Evolutionary conservation across 2,329 filamentous ascomycete species (phyloP).

Genomic region (Colletotrichum camelliae): DNA sequence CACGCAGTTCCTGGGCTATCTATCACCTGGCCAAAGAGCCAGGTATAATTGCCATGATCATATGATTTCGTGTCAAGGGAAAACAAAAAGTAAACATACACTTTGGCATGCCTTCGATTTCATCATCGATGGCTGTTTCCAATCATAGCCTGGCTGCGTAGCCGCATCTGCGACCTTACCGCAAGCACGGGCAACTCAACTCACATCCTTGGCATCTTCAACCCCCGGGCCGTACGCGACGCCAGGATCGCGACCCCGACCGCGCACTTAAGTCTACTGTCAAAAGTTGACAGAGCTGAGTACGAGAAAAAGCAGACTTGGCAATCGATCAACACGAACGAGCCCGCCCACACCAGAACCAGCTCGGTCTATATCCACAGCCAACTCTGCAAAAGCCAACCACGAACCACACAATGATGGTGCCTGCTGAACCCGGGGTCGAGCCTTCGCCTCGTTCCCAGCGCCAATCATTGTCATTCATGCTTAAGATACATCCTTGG

Average conservation of each 20-base stretch:
- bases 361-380: neutral
- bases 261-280: neutral
- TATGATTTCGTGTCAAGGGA: fast-evolving
- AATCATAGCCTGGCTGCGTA: neutral
- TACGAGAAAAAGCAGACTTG: neutral
- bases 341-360: no score
- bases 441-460: neutral
- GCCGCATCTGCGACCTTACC: neutral
- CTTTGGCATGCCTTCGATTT: neutral
- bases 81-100: neutral
- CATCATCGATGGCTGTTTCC: neutral
- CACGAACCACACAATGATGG: neutral
- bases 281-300: neutral
- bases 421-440: neutral
- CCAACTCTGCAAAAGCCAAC: neutral
- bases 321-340: neutral
- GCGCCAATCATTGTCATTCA: neutral
- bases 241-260: neutral
- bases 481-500: neutral
- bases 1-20: neutral
- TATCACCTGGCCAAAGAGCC: neutral
- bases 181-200: neutral
- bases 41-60: neutral
- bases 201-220: neutral
- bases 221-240: neutral